phyloP scores from a whole-genome alignment of 371 early-diverging fungal species.

The Mortierella polycephala region DNA sequence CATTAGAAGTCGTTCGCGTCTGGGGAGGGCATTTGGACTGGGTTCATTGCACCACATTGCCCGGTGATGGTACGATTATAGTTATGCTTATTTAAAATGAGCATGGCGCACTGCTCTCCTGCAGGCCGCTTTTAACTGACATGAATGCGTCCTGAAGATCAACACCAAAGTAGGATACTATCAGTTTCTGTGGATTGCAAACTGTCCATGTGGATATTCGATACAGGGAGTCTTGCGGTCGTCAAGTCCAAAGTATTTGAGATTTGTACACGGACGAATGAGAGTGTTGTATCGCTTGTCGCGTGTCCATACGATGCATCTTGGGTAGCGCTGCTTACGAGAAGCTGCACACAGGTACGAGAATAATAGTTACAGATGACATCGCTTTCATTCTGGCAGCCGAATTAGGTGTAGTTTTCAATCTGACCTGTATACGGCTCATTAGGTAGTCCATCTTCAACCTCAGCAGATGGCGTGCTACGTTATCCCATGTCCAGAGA shows the following conservation, averaged over 20 bases:
- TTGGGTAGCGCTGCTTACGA: constrained; percentile 24
- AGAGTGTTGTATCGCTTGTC: constrained; percentile 17
- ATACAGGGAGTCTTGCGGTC: constrained; percentile 27
- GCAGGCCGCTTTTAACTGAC: neutral
- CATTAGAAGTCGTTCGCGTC: constrained; percentile 65
- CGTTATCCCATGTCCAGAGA: constrained; percentile 23
- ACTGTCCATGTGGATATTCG: constrained; percentile 43
- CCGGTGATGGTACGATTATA: constrained; percentile 62
- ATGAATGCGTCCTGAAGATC: constrained; percentile 8
- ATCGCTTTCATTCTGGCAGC: too few species aligned
- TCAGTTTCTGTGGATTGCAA: constrained; percentile 45
- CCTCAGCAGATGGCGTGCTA: constrained; percentile 24
- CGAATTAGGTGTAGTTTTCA: neutral
- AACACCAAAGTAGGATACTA: constrained; percentile 39
- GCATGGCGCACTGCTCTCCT: neutral
- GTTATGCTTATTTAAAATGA: neutral
- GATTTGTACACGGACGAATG: constrained; percentile 16
- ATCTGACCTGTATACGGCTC: neutral
- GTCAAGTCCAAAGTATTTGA: constrained; percentile 30
- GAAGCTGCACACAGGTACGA: constrained; percentile 29
- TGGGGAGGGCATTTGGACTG: constrained; percentile 77
- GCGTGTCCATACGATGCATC: constrained; percentile 22
- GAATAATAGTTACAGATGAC: too few species aligned
- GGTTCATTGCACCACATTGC: constrained; percentile 69
- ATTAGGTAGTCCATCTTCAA: constrained; percentile 29